Conservation (phyloP, 345 rosid genomes). For the Citrus trifoliata region DNA sequence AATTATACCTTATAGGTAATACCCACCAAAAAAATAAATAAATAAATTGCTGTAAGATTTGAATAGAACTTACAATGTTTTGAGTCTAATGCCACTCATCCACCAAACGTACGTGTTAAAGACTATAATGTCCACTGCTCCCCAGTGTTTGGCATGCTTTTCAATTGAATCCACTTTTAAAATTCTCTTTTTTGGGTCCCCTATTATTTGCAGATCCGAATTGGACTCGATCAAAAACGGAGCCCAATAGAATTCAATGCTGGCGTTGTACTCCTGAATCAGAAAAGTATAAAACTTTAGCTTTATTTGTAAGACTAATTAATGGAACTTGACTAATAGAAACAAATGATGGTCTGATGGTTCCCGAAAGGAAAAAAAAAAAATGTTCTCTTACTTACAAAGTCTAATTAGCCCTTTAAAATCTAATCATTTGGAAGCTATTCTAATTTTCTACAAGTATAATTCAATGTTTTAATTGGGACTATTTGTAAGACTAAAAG, state of each 20-base stretch:
- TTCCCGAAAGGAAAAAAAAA: too few relatives aligned
- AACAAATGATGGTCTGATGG: too few relatives aligned
- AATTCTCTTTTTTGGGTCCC: slow-evolving; percentile 63
- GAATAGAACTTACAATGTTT: slow-evolving; percentile 50
- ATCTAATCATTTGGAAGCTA: too few relatives aligned
- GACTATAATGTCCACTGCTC: slow-evolving; percentile 67
- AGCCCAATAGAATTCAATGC: slow-evolving; percentile 90
- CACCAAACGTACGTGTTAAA: slow-evolving; percentile 98
- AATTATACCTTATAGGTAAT: neutral
- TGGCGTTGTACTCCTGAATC: slow-evolving; percentile 70
- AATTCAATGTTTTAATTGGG: too few relatives aligned
- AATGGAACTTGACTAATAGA: neutral
- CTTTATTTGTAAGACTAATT: neutral
- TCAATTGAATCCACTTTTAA: slow-evolving; percentile 79
- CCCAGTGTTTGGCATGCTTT: slow-evolving; percentile 67
- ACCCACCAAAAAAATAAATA: neutral
- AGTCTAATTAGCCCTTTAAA: too few relatives aligned
- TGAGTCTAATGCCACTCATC: slow-evolving; percentile 74
- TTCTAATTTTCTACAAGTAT: too few relatives aligned
- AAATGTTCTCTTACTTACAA: too few relatives aligned
- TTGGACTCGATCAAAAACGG: slow-evolving; percentile 89
- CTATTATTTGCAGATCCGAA: slow-evolving; percentile 58
- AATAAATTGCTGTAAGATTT: neutral
- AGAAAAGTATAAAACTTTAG: neutral
- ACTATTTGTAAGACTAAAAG: neutral